A percentile compares a stretch with the other conserved stretches of the same genome.
Conservation (phyloP, 1,284 basidiomycete genomes). For the Calocybe gambosa region DNA sequence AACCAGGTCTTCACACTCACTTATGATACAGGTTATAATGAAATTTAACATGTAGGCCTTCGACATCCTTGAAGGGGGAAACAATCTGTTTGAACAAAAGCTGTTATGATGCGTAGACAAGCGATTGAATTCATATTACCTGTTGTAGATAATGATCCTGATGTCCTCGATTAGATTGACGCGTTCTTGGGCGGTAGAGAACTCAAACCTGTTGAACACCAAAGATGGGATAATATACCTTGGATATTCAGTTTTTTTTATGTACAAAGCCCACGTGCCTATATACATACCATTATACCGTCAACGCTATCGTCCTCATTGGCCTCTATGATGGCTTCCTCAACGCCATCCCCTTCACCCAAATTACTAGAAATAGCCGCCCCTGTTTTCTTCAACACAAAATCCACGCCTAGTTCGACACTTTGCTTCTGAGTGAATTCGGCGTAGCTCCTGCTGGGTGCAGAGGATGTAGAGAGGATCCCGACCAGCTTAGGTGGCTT, state of each 20-base stretch:
- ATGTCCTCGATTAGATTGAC: slow-evolving; percentile 2
- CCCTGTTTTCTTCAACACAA: slow-evolving; percentile 72
- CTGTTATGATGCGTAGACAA: not conserved
- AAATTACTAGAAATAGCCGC: slow-evolving; percentile 52
- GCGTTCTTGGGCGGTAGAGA: not conserved
- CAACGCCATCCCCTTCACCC: slow-evolving; percentile 64
- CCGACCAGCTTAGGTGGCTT: slow-evolving; percentile 79
- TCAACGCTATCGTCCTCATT: slow-evolving; percentile 84
- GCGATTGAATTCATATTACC: slow-evolving; percentile 28
- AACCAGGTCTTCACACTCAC: slow-evolving; percentile 35
- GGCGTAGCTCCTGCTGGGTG: slow-evolving; percentile 87
- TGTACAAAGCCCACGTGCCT: not conserved
- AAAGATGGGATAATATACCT: slow-evolving; percentile 94
- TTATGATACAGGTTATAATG: slow-evolving; percentile 98
- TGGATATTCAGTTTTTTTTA: slow-evolving; percentile 5
- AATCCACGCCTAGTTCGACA: slow-evolving; percentile 82
- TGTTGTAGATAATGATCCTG: slow-evolving; percentile 97
- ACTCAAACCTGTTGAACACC: slow-evolving; percentile 71
- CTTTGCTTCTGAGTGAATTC: slow-evolving; percentile 94
- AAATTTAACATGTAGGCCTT: slow-evolving; percentile 94
- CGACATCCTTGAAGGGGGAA: slow-evolving; percentile 94
- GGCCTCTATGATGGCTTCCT: slow-evolving; percentile 92
- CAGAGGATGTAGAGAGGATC: slow-evolving; percentile 83
- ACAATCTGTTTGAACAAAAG: slow-evolving; percentile 59
- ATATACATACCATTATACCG: slow-evolving; percentile 84